These are phyloP conservation scores for Tetrapisispora nanseiensis DNA, from an alignment of 805 yeast genomes.

Conservation along the genomic window DNA sequence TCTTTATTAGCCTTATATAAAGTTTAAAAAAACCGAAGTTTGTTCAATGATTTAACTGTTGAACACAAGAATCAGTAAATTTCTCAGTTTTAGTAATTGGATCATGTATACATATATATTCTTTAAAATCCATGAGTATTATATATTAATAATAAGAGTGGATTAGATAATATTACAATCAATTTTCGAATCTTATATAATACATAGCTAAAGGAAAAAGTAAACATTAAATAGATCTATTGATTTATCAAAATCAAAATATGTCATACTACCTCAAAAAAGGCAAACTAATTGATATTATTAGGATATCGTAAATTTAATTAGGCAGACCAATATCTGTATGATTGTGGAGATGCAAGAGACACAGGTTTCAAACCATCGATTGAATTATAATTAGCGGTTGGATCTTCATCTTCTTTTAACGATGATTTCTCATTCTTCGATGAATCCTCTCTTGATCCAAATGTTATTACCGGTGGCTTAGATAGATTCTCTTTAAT, in stretches of 20 bases:
- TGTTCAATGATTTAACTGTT: too few relatives aligned
- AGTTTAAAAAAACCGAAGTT: too few relatives aligned
- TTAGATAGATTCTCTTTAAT: slow-evolving; percentile 20
- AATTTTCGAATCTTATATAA: not conserved
- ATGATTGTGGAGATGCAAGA: slow-evolving; percentile 50
- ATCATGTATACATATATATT: too few relatives aligned
- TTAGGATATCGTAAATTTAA: not conserved
- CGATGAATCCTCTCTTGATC: slow-evolving; percentile 6
- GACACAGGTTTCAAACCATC: slow-evolving; percentile 41
- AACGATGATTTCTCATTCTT: not conserved
- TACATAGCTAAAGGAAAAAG: not conserved
- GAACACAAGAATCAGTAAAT: too few relatives aligned
- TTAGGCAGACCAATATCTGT: slow-evolving; percentile 58
- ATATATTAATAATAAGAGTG: not conserved
- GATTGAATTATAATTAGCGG: not conserved
- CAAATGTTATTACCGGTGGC: slow-evolving; percentile 27
- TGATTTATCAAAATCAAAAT: not conserved
- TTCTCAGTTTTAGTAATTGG: too few relatives aligned
- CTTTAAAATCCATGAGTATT: too few relatives aligned
- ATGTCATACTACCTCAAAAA: not conserved
- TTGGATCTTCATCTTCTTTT: slow-evolving; percentile 5
- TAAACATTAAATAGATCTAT: not conserved
- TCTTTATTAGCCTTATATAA: too few relatives aligned
- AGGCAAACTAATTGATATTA: not conserved
- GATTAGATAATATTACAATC: not conserved